Percentiles rank a stretch among this genome's conserved stretches.
Conservation (phyloP, 371 early-diverging fungal species). For the Umbelopsis sp. region DNA sequence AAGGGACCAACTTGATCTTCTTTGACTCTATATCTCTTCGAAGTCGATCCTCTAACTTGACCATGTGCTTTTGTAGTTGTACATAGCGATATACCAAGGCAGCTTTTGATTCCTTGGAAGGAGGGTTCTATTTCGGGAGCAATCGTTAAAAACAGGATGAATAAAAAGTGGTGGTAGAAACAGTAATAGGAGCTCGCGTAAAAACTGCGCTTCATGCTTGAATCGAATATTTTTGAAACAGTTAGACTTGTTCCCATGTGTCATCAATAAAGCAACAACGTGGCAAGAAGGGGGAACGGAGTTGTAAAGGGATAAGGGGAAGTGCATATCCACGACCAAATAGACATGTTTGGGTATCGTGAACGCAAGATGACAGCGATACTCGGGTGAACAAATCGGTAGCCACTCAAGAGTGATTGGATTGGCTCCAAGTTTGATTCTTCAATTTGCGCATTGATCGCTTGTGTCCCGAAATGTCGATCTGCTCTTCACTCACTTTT, state of each 20-base stretch:
- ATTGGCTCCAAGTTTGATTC: no score
- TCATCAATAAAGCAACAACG: slow-evolving; percentile 2
- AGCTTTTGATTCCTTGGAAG: slow-evolving; percentile 25
- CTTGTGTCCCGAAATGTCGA: no score
- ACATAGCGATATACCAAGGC: slow-evolving; percentile 24
- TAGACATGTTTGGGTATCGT: not conserved
- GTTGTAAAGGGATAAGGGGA: not conserved
- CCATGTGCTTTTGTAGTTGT: slow-evolving; percentile 22
- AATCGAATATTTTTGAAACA: not conserved
- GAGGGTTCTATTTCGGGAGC: slow-evolving; percentile 16
- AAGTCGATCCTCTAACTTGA: slow-evolving; percentile 23
- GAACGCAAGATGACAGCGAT: not conserved
- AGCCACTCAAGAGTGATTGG: not conserved
- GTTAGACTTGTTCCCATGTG: slow-evolving; percentile 6
- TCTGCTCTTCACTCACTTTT: no score
- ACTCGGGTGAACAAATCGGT: not conserved
- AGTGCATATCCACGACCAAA: not conserved
- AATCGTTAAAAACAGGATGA: not conserved
- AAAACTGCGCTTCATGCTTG: not conserved
- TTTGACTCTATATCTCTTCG: slow-evolving; percentile 21
- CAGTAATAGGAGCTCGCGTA: not conserved
- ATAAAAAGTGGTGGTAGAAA: not conserved
- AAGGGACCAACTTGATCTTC: not conserved
- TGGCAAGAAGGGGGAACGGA: slow-evolving; percentile 13
- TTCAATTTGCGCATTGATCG: no score